Base-by-base conservation (phyloP, 345 rosid genomes). In the Excoecaria agallocha region DNA sequence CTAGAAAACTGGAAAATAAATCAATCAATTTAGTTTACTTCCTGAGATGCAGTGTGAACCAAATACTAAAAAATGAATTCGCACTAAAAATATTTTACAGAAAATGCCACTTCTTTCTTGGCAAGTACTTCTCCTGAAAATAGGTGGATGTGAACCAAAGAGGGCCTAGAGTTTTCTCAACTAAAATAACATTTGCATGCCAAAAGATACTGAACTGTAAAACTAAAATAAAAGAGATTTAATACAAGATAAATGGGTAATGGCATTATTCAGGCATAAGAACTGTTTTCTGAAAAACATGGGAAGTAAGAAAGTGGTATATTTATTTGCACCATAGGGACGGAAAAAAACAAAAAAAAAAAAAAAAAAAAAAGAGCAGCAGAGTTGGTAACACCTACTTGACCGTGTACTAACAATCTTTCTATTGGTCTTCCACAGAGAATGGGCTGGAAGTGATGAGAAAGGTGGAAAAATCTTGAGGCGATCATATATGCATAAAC, bases 391-490 rank as follows among this genome's bases (percentile, higher is more conserved):
- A 46, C 43, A 69, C 79, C 89, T 86, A 91, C 97, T 79, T 74
- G 88, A 78, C 17, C 43, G 62, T 20, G 79, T 61, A 46, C 88
- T 80, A 45, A 77, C 59, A 59, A 95, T 83, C 75, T 84, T 86
- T 49, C 81, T 84, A 74, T 76, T 88, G 74, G 84, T 81, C 85
- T 77, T 89, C 77, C 78, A 82, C 69, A 78, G 59, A 48, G 81
- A 68, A 68, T 66, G 72, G 68, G 86, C 82, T 50, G 85, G 80
- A n/a, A 86, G 82, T 43, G 93, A 86, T 71, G 86, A 85, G 80
- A 87, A 75, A 71, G 82, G 74, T 20, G 96, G 76, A 93, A 90
- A 30, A 70, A 93, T 76, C 83, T 89, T 93, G 71, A 93, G 90
- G 69, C 89, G 84, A 43, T 85, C 92, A 74, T 87, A 86, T 73